phyloP scores from a whole-genome alignment of 2,329 filamentous ascomycete genomes.

The Zymoseptoria pseudotritici region DNA sequence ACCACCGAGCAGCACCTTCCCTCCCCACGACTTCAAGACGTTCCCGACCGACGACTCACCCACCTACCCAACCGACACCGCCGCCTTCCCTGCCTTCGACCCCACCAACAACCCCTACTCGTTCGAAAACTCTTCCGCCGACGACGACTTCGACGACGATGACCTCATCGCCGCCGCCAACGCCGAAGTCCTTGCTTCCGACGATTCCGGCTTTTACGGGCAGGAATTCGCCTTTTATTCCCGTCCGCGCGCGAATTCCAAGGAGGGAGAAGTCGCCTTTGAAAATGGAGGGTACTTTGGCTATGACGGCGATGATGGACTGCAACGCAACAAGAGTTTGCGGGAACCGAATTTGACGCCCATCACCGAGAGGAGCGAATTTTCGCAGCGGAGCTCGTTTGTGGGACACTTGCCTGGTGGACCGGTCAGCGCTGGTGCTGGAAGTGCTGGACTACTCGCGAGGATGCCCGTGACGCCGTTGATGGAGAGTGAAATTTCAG shows the following conservation, averaged over 20 bases:
- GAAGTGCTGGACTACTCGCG: slow-evolving; percentile 70
- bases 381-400: slow-evolving; percentile 87
- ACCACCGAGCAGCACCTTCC: not conserved
- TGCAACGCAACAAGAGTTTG: slow-evolving; percentile 64
- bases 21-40: not conserved
- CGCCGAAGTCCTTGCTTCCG: slow-evolving; percentile 82
- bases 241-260: slow-evolving; percentile 35
- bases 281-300: slow-evolving; percentile 85
- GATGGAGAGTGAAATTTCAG: slow-evolving; percentile 19
- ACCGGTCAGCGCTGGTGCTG: slow-evolving; percentile 46
- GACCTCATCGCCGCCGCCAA: slow-evolving; percentile 92
- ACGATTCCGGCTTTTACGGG: slow-evolving; percentile 90
- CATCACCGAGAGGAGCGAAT: slow-evolving; percentile 92
- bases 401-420: slow-evolving; percentile 49
- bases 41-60: not conserved
- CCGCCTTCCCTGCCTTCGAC: slow-evolving; percentile 16
- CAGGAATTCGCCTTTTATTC: slow-evolving; percentile 97
- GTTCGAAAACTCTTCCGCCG: slow-evolving; percentile 27
- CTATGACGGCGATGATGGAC: slow-evolving; percentile 56
- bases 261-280: slow-evolving; percentile 51
- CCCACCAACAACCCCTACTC: slow-evolving; percentile 34
- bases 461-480: slow-evolving; percentile 36
- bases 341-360: slow-evolving; percentile 89
- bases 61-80: not conserved
- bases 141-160: slow-evolving; percentile 60